phyloP scores from a whole-genome alignment of 2,329 filamentous ascomycete genomes.

The Clarireedia monteithiana region DNA sequence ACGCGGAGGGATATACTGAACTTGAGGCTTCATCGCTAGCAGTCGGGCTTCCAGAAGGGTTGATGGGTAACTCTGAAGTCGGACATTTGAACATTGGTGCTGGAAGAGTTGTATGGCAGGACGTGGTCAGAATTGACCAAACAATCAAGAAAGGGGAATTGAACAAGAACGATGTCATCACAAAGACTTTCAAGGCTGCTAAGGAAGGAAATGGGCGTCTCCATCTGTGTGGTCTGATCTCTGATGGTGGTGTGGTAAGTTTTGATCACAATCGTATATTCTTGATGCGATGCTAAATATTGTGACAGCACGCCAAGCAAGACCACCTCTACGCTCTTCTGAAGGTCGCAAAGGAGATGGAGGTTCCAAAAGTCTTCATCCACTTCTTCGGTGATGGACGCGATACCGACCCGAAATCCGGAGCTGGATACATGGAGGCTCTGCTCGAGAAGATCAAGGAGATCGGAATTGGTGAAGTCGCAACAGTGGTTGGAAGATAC shows the following conservation, averaged over 20 bases:
- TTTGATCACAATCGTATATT: not conserved
- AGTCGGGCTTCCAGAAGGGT: slow-evolving; percentile 87
- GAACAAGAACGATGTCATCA: slow-evolving; percentile 29
- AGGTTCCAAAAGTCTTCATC: slow-evolving; percentile 86
- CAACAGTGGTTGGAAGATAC: slow-evolving; percentile 91
- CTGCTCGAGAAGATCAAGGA: slow-evolving; percentile 75
- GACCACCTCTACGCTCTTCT: slow-evolving; percentile 84
- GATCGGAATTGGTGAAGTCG: slow-evolving; percentile 78
- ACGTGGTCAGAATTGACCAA: slow-evolving; percentile 90
- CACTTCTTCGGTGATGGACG: slow-evolving; percentile 99
- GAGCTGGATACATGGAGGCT: slow-evolving; percentile 78
- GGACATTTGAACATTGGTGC: slow-evolving; percentile 98
- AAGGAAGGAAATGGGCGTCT: slow-evolving; percentile 86
- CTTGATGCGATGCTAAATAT: slow-evolving; percentile 12
- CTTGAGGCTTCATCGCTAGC: slow-evolving; percentile 94
- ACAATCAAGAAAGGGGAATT: slow-evolving; percentile 56
- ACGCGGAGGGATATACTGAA: slow-evolving; percentile 77
- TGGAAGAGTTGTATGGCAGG: slow-evolving; percentile 96
- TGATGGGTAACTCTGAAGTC: slow-evolving; percentile 99
- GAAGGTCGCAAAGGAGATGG: slow-evolving; percentile 80
- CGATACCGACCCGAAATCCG: slow-evolving; percentile 95
- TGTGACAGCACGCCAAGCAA: slow-evolving; percentile 75
- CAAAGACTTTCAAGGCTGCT: slow-evolving; percentile 64
- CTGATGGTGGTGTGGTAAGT: slow-evolving; percentile 81
- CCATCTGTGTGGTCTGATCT: slow-evolving; percentile 86